Conservation (phyloP, 2,329 filamentous ascomycete species). For the Calonectria naviculata region DNA sequence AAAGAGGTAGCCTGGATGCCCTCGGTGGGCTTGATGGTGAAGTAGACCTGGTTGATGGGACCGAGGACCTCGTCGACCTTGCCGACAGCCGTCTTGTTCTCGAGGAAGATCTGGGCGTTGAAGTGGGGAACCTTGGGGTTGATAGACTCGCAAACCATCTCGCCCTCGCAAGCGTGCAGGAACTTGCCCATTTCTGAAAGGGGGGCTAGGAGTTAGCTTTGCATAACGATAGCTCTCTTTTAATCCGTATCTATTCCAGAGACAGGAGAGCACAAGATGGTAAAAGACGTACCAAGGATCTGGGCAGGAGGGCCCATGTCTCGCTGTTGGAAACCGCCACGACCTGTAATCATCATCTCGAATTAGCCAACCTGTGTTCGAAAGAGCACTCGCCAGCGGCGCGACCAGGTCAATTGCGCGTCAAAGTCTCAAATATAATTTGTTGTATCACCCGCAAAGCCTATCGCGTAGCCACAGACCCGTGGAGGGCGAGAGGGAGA, state of each 20-base stretch:
- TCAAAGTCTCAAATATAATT: background rate
- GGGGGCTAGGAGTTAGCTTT: conserved; percentile 18
- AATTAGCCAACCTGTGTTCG: conserved; percentile 26
- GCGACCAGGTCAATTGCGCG: background rate
- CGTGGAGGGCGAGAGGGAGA: background rate
- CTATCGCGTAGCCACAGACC: background rate
- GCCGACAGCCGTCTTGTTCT: conserved; percentile 97
- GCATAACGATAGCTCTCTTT: background rate
- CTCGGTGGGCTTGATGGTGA: conserved; percentile 97
- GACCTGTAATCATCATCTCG: conserved; percentile 38
- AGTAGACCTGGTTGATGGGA: conserved; percentile 97
- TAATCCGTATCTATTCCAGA: background rate
- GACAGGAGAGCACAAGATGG: too few relatives aligned
- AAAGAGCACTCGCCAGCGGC: background rate
- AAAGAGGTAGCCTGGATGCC: conserved; percentile 95
- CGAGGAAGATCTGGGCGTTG: conserved; percentile 98
- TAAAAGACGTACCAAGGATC: conserved; percentile 47
- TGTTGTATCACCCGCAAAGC: background rate
- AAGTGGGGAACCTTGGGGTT: conserved; percentile 98
- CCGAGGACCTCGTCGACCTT: conserved; percentile 99
- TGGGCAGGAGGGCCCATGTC: conserved; percentile 52
- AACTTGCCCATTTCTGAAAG: conserved; percentile 90
- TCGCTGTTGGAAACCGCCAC: conserved; percentile 52
- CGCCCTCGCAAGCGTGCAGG: conserved; percentile 94
- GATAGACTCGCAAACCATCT: conserved; percentile 96